Percentiles rank a stretch among this genome's conserved stretches.
phyloP scores from a whole-genome alignment of 495 filamentous ascomycete species.

The Jackrogersella minutella region DNA sequence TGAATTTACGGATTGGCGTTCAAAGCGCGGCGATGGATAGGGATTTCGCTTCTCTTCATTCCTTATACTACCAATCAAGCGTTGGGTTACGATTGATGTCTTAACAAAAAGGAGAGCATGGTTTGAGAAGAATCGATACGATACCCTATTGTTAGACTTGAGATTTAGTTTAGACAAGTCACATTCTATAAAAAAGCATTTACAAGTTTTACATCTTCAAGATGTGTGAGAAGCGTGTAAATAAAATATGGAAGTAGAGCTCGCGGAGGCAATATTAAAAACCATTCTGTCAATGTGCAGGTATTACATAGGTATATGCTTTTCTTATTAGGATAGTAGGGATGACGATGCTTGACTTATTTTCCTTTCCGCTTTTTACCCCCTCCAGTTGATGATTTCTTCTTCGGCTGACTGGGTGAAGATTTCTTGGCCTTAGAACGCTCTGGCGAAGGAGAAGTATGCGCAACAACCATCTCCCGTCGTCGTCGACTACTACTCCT shows the following conservation, averaged over 20 bases:
- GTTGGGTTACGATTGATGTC: conserved; percentile 35
- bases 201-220: background rate
- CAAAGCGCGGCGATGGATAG: background rate
- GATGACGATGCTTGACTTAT: conserved; percentile 20
- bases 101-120: conserved; percentile 4
- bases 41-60: conserved; percentile 29
- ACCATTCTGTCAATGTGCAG: conserved; percentile 39
- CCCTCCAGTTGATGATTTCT: conserved; percentile 37
- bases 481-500: conserved; percentile 22
- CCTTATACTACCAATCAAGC: conserved; percentile 11
- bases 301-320: conserved; percentile 27
- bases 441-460: conserved; percentile 39
- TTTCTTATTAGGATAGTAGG: conserved; percentile 16
- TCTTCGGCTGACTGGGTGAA: conserved; percentile 37
- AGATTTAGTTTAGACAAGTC: conserved; percentile 22
- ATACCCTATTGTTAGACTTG: conserved; percentile 34
- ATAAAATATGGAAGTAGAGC: background rate
- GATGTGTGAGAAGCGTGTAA: background rate
- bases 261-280: conserved; percentile 35
- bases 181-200: background rate
- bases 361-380: conserved; percentile 43
- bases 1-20: conserved; percentile 34
- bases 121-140: conserved; percentile 25
- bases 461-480: conserved; percentile 30
- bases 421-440: conserved; percentile 42